phyloP scores from a whole-genome alignment of 2,329 filamentous ascomycete species.

The Pseudogymnoascus sp. region DNA sequence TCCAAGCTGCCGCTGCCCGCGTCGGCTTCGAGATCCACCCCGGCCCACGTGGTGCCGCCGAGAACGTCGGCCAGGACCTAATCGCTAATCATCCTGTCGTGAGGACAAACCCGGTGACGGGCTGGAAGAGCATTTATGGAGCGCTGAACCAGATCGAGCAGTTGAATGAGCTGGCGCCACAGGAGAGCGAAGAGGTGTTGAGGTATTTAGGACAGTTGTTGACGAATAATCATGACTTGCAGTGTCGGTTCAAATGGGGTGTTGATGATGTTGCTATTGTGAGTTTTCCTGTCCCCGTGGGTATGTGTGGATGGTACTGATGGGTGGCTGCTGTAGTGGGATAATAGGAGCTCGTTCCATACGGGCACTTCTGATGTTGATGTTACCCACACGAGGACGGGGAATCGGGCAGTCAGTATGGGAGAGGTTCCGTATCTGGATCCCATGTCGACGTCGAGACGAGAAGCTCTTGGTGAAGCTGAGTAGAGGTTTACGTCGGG shows the following conservation, averaged over 20 bases:
- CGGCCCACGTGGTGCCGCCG: conserved; percentile 43
- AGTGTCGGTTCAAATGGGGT: conserved; percentile 33
- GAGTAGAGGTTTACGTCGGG: not conserved
- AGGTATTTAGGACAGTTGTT: conserved; percentile 24
- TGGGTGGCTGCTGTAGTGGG: conserved; percentile 28
- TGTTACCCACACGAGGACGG: conserved; percentile 26
- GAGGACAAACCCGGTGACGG: conserved; percentile 57
- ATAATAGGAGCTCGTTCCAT: conserved; percentile 30
- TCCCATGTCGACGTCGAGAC: conserved; percentile 23
- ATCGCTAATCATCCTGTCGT: conserved; percentile 49
- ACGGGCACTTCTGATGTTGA: conserved; percentile 30
- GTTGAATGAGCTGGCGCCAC: conserved; percentile 39
- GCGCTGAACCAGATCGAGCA: conserved; percentile 35
- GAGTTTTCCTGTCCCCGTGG: conserved; percentile 30
- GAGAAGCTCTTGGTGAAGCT: conserved; percentile 10
- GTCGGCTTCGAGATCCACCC: conserved; percentile 39
- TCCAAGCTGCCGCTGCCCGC: conserved; percentile 35
- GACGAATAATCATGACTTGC: conserved; percentile 36
- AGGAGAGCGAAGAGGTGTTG: conserved; percentile 35
- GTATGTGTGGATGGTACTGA: not conserved
- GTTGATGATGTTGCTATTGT: conserved; percentile 28
- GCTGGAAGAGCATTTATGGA: conserved; percentile 51
- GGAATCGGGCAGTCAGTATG: conserved; percentile 29
- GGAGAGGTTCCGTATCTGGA: conserved; percentile 32
- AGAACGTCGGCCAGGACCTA: conserved; percentile 47